phyloP scores from a whole-genome alignment of 164 flowering plant genomes.

The Vitis riparia region DNA sequence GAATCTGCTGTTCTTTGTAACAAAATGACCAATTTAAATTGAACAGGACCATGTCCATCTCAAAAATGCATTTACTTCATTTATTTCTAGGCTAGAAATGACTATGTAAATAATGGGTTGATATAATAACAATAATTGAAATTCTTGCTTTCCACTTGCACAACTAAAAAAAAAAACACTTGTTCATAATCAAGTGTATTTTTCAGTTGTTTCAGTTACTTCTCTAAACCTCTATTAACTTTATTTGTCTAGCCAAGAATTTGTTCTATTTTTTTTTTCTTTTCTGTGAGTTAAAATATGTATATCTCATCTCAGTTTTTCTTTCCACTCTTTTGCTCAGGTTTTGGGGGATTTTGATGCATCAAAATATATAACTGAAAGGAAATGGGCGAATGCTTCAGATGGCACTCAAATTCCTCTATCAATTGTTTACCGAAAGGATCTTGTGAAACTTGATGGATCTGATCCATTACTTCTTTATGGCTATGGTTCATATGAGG shows the following conservation, averaged over 20 bases:
- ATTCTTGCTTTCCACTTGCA: not conserved
- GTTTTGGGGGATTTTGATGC: slow-evolving; percentile 86
- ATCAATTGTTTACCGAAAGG: slow-evolving; percentile 62
- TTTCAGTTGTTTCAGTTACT: not conserved
- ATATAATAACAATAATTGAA: not conserved
- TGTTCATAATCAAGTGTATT: not conserved
- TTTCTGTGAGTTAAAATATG: not conserved
- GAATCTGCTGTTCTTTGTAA: too few relatives aligned
- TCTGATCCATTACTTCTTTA: slow-evolving; percentile 84
- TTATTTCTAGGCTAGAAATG: not conserved
- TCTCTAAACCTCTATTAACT: not conserved
- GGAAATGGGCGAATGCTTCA: slow-evolving; percentile 80
- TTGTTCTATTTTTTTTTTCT: slow-evolving; percentile 1
- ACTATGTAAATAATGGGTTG: not conserved
- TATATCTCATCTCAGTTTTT: not conserved
- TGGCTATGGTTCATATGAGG: slow-evolving; percentile 99
- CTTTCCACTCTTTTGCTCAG: slow-evolving; percentile 32
- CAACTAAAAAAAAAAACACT: too few relatives aligned
- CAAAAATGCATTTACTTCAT: too few relatives aligned
- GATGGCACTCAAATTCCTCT: slow-evolving; percentile 86
- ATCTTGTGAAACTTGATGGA: slow-evolving; percentile 82
- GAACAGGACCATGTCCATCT: too few relatives aligned
- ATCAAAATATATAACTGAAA: slow-evolving; percentile 72
- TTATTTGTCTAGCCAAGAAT: not conserved
- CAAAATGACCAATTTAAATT: too few relatives aligned